These are phyloP conservation scores for Phytophthora pisi DNA, from an alignment of 352 stramenopile species.

Conservation along the genomic window DNA sequence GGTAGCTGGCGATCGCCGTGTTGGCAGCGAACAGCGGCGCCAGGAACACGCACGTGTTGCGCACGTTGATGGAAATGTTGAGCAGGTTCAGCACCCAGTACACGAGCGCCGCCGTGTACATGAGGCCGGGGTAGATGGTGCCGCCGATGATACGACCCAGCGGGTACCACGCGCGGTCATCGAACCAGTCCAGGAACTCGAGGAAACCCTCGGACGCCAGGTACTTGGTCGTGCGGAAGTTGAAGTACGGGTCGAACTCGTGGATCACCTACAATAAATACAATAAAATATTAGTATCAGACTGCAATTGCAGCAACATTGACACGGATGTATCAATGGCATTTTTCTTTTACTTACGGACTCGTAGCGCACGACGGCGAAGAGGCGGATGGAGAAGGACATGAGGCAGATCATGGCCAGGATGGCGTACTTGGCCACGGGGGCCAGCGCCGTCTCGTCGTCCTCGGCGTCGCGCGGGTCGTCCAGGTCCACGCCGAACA, in stretches of 20 bases:
- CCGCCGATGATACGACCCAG: conserved; percentile 92
- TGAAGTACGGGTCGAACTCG: conserved; percentile 97
- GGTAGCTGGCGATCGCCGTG: conserved; percentile 88
- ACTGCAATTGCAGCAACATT: not conserved
- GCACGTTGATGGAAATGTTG: conserved; percentile 93
- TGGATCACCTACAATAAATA: conserved; percentile 73
- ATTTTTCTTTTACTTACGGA: conserved; percentile 50
- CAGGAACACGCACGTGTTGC: conserved; percentile 93
- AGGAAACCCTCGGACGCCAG: conserved; percentile 93
- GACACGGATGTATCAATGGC: not conserved
- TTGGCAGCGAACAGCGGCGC: conserved; percentile 91
- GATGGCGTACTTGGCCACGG: conserved; percentile 90
- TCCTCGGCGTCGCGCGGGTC: conserved; percentile 68
- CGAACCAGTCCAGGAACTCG: conserved; percentile 98
- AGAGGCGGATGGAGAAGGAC: conserved; percentile 93
- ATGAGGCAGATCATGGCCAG: conserved; percentile 93
- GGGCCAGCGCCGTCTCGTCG: conserved; percentile 71
- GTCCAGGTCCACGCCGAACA: conserved; percentile 76
- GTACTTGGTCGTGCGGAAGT: conserved; percentile 98
- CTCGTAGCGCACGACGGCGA: conserved; percentile 94
- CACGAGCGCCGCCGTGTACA: conserved; percentile 89
- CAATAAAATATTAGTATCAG: not conserved
- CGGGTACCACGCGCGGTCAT: conserved; percentile 95
- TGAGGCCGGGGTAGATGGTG: conserved; percentile 94
- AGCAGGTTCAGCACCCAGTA: conserved; percentile 92